phyloP scores from a whole-genome alignment of 306 rosid genomes.

The Lotus japonicus region DNA sequence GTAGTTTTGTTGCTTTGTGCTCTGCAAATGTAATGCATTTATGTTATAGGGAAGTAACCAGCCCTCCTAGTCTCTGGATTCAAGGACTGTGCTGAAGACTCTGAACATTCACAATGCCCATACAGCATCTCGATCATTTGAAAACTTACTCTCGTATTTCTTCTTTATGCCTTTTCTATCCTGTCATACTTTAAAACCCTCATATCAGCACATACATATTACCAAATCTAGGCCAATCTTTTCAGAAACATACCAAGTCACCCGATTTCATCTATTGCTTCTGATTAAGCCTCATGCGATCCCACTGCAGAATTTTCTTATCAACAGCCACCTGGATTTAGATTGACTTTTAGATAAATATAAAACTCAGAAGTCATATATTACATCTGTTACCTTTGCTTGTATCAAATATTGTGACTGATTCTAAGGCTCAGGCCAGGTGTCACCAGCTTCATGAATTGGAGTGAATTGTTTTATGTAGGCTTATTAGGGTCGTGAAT shows the following conservation, averaged over 20 bases:
- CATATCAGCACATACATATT: not conserved
- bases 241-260: not conserved
- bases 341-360: not conserved
- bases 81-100: not conserved
- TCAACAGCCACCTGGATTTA: not conserved
- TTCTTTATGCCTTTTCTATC: not conserved
- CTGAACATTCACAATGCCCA: not conserved
- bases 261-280: not conserved
- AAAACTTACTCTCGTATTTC: not conserved
- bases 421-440: not conserved
- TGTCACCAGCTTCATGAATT: constrained; percentile 3
- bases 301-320: not conserved
- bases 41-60: not conserved
- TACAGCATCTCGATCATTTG: not conserved
- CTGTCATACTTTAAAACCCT: not conserved
- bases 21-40: not conserved
- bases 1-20: not conserved
- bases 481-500: not conserved
- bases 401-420: not conserved
- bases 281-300: not conserved
- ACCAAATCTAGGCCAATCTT: not conserved
- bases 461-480: not conserved
- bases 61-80: not conserved
- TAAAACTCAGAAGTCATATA: not conserved
- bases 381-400: not conserved